phyloP scores from a whole-genome alignment of 257 asterid genomes.

The Salvia miltiorrhiza region DNA sequence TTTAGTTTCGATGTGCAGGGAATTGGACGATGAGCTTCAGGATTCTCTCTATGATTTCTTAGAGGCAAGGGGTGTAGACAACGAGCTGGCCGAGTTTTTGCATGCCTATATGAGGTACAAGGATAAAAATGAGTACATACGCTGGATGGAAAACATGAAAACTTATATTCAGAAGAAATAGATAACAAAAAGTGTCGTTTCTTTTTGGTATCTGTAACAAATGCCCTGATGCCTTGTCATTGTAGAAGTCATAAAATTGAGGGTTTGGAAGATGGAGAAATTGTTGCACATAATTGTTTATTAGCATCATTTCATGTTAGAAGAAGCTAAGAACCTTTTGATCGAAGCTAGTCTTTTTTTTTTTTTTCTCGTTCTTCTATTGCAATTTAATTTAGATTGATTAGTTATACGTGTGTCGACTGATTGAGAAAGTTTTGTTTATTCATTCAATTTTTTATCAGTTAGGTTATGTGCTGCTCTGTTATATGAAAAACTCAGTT shows the following conservation, averaged over 20 bases:
- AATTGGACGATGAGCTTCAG: constrained; percentile 74
- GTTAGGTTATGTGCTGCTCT: too few relatives aligned
- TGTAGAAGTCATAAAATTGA: neutral
- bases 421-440: too few relatives aligned
- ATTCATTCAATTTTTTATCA: too few relatives aligned
- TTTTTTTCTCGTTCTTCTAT: too few relatives aligned
- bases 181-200: neutral
- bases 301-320: neutral
- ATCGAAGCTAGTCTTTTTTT: too few relatives aligned
- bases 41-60: constrained; percentile 69
- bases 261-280: constrained; percentile 1
- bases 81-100: constrained; percentile 63
- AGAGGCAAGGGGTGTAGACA: constrained; percentile 76
- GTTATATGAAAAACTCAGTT: too few relatives aligned
- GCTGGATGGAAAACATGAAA: constrained; percentile 68
- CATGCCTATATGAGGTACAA: constrained; percentile 65
- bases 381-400: too few relatives aligned
- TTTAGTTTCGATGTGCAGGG: constrained; percentile 46
- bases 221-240: constrained; percentile 7
- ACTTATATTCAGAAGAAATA: constrained; percentile 52
- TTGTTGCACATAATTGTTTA: constrained; percentile 9
- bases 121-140: constrained; percentile 72
- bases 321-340: too few relatives aligned
- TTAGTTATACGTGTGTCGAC: too few relatives aligned
- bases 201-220: neutral